A percentile compares a stretch with the other conserved stretches of the same genome.
phyloP scores from a whole-genome alignment of 495 filamentous ascomycete genomes.

The Elasticomyces elasticus region DNA sequence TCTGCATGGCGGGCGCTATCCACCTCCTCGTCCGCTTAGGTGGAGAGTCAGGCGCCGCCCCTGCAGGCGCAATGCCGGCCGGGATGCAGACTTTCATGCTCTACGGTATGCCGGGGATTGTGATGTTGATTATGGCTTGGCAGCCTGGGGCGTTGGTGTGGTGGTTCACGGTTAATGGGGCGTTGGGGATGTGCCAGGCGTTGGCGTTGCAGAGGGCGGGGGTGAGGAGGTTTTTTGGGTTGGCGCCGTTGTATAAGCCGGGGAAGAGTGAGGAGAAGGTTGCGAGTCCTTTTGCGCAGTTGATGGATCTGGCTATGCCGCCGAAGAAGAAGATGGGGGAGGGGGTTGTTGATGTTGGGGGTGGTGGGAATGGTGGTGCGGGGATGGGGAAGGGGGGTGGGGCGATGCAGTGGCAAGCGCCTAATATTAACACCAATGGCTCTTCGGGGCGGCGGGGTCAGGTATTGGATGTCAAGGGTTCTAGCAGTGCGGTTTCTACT shows the following conservation, averaged over 20 bases:
- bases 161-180: constrained; percentile 53
- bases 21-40: constrained; percentile 31
- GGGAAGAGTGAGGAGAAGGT: constrained; percentile 1
- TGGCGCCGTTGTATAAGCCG: constrained; percentile 40
- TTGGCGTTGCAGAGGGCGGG: constrained; percentile 40
- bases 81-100: constrained; percentile 43
- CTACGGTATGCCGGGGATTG: constrained; percentile 50
- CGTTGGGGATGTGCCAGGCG: constrained; percentile 49
- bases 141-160: constrained; percentile 62
- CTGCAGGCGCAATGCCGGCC: constrained; percentile 26
- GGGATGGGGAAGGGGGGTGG: too few species aligned
- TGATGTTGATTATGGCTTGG: constrained; percentile 50
- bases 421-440: not conserved
- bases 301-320: not conserved
- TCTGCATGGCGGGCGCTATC: constrained; percentile 22
- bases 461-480: not conserved
- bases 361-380: too few species aligned
- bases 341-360: too few species aligned
- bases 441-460: not conserved
- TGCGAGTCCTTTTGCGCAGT: not conserved
- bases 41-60: constrained; percentile 38
- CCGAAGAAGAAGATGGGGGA: not conserved
- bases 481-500: not conserved
- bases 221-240: constrained; percentile 42
- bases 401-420: not conserved